Percentiles rank a stretch among this genome's conserved stretches.
Evolutionary conservation across 2,329 filamentous ascomycete species (phyloP).

Genomic region (Dactylellina sp.): DNA sequence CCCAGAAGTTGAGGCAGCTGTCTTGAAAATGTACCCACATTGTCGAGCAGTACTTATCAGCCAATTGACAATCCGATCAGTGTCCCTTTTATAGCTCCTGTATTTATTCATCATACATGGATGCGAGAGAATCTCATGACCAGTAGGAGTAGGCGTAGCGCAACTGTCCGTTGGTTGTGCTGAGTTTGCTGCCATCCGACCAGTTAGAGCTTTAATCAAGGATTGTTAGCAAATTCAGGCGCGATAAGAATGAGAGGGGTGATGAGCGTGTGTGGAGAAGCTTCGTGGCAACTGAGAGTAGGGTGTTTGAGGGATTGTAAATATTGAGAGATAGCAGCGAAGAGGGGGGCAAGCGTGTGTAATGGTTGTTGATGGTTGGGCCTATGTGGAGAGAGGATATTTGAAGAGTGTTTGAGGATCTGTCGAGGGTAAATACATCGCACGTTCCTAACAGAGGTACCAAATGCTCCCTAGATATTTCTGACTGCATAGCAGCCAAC

Average conservation of each 20-base stretch:
- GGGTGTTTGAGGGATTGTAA: not conserved
- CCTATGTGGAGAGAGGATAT: not conserved
- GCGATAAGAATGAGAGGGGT: no score
- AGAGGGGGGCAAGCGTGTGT: not conserved
- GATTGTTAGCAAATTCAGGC: no score
- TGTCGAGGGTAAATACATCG: no score
- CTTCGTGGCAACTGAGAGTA: no score
- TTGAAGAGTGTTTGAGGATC: not conserved
- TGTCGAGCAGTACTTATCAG: not conserved
- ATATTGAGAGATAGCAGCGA: not conserved
- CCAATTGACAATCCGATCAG: conserved; percentile 6
- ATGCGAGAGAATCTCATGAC: not conserved
- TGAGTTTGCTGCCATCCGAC: not conserved
- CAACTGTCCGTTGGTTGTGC: not conserved
- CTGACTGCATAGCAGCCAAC: no score
- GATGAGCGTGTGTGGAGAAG: no score
- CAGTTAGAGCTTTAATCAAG: not conserved
- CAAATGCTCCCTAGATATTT: no score
- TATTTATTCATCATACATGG: not conserved
- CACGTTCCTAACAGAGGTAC: no score
- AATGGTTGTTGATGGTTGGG: not conserved
- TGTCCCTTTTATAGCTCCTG: conserved; percentile 7
- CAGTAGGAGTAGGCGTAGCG: not conserved
- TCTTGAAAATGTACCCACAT: conserved; percentile 1
- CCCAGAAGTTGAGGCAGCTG: not conserved